These are phyloP conservation scores for Begonia fuchsioides DNA, from an alignment of 306 rosid species.

Conservation along the genomic window DNA sequence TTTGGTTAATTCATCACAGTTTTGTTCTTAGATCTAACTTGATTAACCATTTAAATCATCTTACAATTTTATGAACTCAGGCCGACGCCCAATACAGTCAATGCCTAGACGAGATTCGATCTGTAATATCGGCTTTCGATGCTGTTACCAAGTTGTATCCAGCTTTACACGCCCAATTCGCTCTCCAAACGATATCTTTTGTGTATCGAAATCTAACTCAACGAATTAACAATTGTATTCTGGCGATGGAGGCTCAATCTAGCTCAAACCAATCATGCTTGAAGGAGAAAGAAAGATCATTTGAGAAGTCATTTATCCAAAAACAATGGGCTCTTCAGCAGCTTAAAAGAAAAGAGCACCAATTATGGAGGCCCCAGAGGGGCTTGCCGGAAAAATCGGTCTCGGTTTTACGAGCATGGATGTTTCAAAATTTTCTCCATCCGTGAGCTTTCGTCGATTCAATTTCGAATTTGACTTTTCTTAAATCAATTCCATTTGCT, in stretches of 20 bases:
- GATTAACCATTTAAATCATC: no score
- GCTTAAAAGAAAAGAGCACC: slow-evolving; percentile 62
- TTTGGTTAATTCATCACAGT: no score
- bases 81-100: slow-evolving; percentile 58
- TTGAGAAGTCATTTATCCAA: slow-evolving; percentile 21
- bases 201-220: slow-evolving; percentile 59
- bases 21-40: no score
- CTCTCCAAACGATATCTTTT: slow-evolving; percentile 45
- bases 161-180: slow-evolving; percentile 53
- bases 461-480: neutral
- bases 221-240: slow-evolving; percentile 54
- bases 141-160: slow-evolving; percentile 79
- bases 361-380: slow-evolving; percentile 81
- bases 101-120: slow-evolving; percentile 72
- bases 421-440: slow-evolving; percentile 96
- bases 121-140: slow-evolving; percentile 67
- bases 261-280: slow-evolving; percentile 5
- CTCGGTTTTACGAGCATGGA: slow-evolving; percentile 78
- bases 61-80: no score
- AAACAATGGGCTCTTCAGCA: slow-evolving; percentile 88
- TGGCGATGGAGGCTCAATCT: slow-evolving; percentile 32
- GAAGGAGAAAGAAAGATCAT: slow-evolving; percentile 41
- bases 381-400: slow-evolving; percentile 95
- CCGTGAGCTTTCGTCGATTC: slow-evolving; percentile 38
- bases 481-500: neutral